These are phyloP conservation scores for Helminthosporium solani DNA, from an alignment of 2,329 filamentous ascomycete species.

Conservation along the genomic window DNA sequence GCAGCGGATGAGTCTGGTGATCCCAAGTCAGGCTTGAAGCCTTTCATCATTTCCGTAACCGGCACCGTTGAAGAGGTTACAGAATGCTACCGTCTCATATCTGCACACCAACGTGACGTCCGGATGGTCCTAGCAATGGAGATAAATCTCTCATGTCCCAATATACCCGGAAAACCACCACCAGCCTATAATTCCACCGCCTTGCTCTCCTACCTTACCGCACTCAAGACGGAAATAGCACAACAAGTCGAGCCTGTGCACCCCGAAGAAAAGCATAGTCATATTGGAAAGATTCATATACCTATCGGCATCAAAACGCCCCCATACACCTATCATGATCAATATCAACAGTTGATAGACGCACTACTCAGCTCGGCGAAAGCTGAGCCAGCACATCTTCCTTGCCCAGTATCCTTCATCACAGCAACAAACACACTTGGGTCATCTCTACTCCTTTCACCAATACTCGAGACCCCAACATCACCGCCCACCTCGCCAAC, in stretches of 20 bases:
- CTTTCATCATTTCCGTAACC: conserved; percentile 70
- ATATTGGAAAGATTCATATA: conserved; percentile 36
- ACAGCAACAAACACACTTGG: conserved; percentile 76
- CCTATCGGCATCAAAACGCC: conserved; percentile 70
- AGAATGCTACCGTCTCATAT: conserved; percentile 57
- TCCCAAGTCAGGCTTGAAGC: conserved; percentile 46
- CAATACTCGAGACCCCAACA: conserved; percentile 13
- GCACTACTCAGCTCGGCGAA: conserved; percentile 48
- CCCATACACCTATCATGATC: conserved; percentile 69
- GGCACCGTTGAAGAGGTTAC: conserved; percentile 61
- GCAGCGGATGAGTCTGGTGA: not conserved
- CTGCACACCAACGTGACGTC: conserved; percentile 31
- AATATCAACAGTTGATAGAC: conserved; percentile 60
- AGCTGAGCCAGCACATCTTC: conserved; percentile 16
- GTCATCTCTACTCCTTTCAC: conserved; percentile 60
- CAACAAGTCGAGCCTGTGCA: conserved; percentile 10
- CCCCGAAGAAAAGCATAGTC: conserved; percentile 8
- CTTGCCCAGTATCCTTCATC: conserved; percentile 62
- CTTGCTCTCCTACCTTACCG: conserved; percentile 57
- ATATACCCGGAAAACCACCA: conserved; percentile 67
- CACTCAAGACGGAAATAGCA: conserved; percentile 43
- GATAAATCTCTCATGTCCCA: conserved; percentile 77
- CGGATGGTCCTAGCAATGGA: conserved; percentile 65
- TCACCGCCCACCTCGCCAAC: conserved; percentile 1
- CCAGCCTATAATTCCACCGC: conserved; percentile 64